phyloP scores from a whole-genome alignment of 2,329 filamentous ascomycete species.

The Pseudogymnoascus sp. region DNA sequence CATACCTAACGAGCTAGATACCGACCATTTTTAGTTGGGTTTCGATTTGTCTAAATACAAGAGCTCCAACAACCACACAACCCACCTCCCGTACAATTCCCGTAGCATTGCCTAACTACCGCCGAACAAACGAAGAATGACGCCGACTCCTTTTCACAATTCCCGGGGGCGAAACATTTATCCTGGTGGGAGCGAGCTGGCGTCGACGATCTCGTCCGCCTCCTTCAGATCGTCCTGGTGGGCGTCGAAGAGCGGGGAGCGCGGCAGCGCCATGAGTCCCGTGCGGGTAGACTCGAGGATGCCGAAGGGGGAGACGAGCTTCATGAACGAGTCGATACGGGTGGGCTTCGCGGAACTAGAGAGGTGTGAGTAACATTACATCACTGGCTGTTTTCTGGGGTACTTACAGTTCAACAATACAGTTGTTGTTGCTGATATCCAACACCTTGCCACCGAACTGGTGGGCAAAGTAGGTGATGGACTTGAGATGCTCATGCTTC shows the following conservation, averaged over 20 bases:
- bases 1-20: conserved; percentile 5
- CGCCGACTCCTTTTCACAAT: conserved; percentile 9
- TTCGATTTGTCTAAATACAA: conserved; percentile 3
- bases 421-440: conserved; percentile 97
- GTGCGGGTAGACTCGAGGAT: conserved; percentile 94
- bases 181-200: conserved; percentile 86
- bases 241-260: conserved; percentile 75
- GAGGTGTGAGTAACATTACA: conserved; percentile 21
- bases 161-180: conserved; percentile 36
- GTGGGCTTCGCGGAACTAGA: conserved; percentile 79
- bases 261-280: conserved; percentile 91
- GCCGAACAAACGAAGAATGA: conserved; percentile 9
- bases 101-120: background rate
- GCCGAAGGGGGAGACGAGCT: conserved; percentile 87
- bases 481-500: conserved; percentile 95
- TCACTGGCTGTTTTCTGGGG: too few species aligned
- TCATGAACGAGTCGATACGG: conserved; percentile 96
- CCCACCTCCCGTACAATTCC: conserved; percentile 2
- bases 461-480: conserved; percentile 92
- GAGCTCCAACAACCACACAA: conserved; percentile 2
- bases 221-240: conserved; percentile 73
- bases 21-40: background rate
- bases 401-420: conserved; percentile 91
- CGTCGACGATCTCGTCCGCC: conserved; percentile 89
- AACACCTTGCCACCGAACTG: conserved; percentile 97